Evolutionary conservation across 306 rosid species (phyloP).

Genomic region (Betula pendula): DNA sequence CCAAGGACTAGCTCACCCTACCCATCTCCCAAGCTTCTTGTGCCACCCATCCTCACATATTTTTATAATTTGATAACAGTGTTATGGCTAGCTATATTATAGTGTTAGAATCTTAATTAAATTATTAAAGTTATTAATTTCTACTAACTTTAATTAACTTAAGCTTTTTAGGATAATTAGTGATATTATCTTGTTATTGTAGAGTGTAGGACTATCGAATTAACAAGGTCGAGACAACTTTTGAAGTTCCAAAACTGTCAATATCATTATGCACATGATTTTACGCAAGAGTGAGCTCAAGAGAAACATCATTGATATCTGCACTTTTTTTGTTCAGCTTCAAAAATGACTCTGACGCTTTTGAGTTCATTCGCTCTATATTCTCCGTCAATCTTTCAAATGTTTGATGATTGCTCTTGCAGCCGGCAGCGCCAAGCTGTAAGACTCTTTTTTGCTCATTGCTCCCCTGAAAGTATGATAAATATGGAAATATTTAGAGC

Average conservation of each 20-base stretch:
- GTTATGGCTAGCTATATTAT: too few species aligned
- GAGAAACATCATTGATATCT: slow-evolving; percentile 49
- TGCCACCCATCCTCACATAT: too few species aligned
- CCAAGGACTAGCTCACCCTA: too few species aligned
- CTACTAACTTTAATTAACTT: too few species aligned
- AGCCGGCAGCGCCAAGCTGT: slow-evolving; percentile 14
- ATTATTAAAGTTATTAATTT: too few species aligned
- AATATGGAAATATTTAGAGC: not conserved
- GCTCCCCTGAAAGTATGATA: slow-evolving; percentile 35
- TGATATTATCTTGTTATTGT: too few species aligned
- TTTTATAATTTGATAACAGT: too few species aligned
- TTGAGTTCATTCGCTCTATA: slow-evolving; percentile 33
- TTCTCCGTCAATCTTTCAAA: slow-evolving; percentile 11
- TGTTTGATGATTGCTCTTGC: slow-evolving; percentile 33
- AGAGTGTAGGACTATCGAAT: not conserved
- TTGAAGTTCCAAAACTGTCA: not conserved
- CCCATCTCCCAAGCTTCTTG: too few species aligned
- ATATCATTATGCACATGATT: slow-evolving; percentile 1
- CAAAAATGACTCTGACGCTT: slow-evolving; percentile 22
- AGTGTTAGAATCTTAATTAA: too few species aligned
- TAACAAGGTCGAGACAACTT: not conserved
- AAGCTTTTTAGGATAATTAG: too few species aligned
- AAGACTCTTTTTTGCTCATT: slow-evolving; percentile 28
- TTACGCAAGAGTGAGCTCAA: slow-evolving; percentile 58
- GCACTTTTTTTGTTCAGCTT: slow-evolving; percentile 25